Evolutionary conservation across 768 basidiomycete genomes (phyloP).

Genomic region (Gloeostereum incarnatum): DNA sequence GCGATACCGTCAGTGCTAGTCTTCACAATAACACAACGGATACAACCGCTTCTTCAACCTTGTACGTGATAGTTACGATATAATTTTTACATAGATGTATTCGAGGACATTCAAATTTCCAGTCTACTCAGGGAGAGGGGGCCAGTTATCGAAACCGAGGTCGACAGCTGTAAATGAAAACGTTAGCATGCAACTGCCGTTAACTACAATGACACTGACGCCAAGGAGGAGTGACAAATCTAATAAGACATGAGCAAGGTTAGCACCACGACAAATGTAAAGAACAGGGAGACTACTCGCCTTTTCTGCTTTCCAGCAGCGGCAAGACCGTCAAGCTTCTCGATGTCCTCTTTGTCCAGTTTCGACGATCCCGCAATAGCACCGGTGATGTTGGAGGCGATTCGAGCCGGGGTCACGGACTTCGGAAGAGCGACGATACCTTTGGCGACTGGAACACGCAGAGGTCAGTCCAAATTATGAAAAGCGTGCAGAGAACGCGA

Average conservation of each 20-base stretch:
- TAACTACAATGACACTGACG: constrained; percentile 33
- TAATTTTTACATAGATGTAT: too few species aligned
- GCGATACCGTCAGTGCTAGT: too few species aligned
- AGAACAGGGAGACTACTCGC: constrained; percentile 14
- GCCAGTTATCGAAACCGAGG: constrained; percentile 66
- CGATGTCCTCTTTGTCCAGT: constrained; percentile 42
- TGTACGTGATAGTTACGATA: too few species aligned
- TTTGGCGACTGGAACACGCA: constrained; percentile 42
- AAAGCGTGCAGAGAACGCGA: background rate
- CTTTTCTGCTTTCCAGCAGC: constrained; percentile 54
- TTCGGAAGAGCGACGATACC: constrained; percentile 64
- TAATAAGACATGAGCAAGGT: constrained; percentile 10
- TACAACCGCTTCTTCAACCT: too few species aligned
- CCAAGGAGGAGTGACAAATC: constrained; percentile 61
- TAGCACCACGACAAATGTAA: background rate
- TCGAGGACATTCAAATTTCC: too few species aligned
- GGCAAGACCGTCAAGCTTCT: constrained; percentile 46
- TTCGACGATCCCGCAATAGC: constrained; percentile 26
- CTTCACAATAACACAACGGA: too few species aligned
- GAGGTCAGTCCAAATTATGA: background rate
- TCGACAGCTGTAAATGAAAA: constrained; percentile 36
- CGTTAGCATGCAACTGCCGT: constrained; percentile 4
- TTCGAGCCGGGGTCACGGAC: constrained; percentile 65
- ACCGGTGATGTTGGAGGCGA: constrained; percentile 49
- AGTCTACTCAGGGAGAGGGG: too few species aligned